phyloP scores from a whole-genome alignment of 169 alveolate genomes.

The Plasmodium malariae region DNA sequence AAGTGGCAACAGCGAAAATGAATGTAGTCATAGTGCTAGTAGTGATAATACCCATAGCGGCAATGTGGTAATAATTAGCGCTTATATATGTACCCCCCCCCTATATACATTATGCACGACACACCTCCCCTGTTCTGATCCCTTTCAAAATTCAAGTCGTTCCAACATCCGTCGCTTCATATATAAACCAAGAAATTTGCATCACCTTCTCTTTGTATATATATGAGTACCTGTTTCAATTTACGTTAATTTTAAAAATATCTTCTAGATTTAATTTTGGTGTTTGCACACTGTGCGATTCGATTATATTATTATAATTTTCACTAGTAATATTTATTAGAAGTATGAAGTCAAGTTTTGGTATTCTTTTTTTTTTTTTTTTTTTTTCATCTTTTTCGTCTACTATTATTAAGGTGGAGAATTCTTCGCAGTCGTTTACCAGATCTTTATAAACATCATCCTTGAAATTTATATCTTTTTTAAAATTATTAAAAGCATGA shows the following conservation, averaged over 20 bases:
- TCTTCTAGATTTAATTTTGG: slow-evolving; percentile 71
- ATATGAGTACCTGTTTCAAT: background rate
- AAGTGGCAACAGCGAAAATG: too few relatives aligned
- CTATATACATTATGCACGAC: too few relatives aligned
- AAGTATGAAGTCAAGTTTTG: slow-evolving; percentile 42
- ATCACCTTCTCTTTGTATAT: too few relatives aligned
- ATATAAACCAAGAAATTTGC: too few relatives aligned
- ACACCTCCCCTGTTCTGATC: too few relatives aligned
- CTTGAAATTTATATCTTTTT: slow-evolving; percentile 39
- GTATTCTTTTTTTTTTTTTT: slow-evolving; percentile 40
- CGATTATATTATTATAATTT: slow-evolving; percentile 61
- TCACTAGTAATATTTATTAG: slow-evolving; percentile 61
- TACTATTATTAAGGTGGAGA: slow-evolving; percentile 34
- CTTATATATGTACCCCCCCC: too few relatives aligned
- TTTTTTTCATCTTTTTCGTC: slow-evolving; percentile 42
- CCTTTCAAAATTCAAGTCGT: background rate
- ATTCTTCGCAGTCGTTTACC: slow-evolving; percentile 57
- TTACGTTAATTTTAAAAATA: slow-evolving; percentile 59
- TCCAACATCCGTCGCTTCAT: background rate
- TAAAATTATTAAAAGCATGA: slow-evolving; percentile 40
- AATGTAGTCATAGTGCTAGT: too few relatives aligned
- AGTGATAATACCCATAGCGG: too few relatives aligned
- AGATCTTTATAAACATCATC: slow-evolving; percentile 56
- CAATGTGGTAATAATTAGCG: too few relatives aligned
- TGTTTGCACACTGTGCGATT: slow-evolving; percentile 51